Percentiles rank a stretch among this genome's conserved stretches.
Conservation (phyloP, 2,329 filamentous ascomycete genomes). For the Hirsutella rhossiliensis region DNA sequence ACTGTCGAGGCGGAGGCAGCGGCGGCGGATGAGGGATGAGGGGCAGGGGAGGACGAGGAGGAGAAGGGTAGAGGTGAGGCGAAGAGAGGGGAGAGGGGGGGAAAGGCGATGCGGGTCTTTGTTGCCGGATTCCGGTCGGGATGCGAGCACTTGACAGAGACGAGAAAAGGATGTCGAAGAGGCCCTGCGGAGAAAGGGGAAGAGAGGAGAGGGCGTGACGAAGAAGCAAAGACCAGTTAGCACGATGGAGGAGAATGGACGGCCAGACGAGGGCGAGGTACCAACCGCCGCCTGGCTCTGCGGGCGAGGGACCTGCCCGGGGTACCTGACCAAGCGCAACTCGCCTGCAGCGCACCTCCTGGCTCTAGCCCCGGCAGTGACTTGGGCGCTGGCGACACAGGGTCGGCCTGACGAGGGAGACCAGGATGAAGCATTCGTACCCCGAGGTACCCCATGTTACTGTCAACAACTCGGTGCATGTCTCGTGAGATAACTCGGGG, state of each 20-base stretch:
- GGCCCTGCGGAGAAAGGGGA: neutral
- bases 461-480: neutral
- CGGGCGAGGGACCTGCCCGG: neutral
- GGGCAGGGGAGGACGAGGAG: neutral
- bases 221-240: neutral
- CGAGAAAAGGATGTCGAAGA: neutral
- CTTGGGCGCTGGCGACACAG: neutral
- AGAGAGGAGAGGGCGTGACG: neutral
- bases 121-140: no score
- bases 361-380: neutral
- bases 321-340: neutral
- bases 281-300: neutral
- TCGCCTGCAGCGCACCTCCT: conserved; percentile 1
- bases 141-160: neutral
- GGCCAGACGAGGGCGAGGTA: neutral
- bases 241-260: neutral
- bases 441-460: no score
- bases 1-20: neutral
- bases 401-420: neutral
- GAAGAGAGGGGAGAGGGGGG: neutral
- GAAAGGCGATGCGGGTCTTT: no score
- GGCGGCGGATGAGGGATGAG: conserved; percentile 1
- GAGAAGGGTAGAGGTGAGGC: neutral
- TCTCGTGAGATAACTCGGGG: neutral
- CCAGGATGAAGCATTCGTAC: neutral